Evolutionary conservation across 2,329 filamentous ascomycete genomes (phyloP).

Genomic region (Penicillium sp.): DNA sequence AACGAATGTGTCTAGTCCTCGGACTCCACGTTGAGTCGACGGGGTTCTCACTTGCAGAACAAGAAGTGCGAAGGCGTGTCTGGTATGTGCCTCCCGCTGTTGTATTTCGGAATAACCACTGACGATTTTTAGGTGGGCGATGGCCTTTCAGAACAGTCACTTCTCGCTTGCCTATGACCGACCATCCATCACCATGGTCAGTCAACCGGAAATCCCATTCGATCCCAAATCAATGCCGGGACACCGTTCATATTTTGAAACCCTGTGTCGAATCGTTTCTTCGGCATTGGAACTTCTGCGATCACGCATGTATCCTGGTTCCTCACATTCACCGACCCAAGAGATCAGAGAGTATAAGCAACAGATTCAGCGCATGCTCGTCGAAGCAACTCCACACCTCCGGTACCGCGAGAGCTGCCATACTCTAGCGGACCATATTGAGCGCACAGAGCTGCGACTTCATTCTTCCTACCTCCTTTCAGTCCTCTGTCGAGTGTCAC

Average conservation of each 20-base stretch:
- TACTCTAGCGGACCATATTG: slow-evolving; percentile 51
- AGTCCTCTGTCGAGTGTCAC: slow-evolving; percentile 59
- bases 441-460: slow-evolving; percentile 60
- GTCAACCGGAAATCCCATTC: slow-evolving; percentile 50
- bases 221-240: slow-evolving; percentile 53
- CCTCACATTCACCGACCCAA: slow-evolving; percentile 51
- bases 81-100: slow-evolving; percentile 29
- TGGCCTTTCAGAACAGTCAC: slow-evolving; percentile 62
- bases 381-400: slow-evolving; percentile 58
- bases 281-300: slow-evolving; percentile 56
- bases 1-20: slow-evolving; percentile 56
- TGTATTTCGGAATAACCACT: not conserved
- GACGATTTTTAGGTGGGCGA: slow-evolving; percentile 48
- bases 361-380: slow-evolving; percentile 55
- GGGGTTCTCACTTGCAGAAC: slow-evolving; percentile 48
- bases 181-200: slow-evolving; percentile 54
- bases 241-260: slow-evolving; percentile 56
- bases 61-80: slow-evolving; percentile 39
- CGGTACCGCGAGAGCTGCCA: slow-evolving; percentile 48
- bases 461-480: slow-evolving; percentile 63
- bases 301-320: slow-evolving; percentile 51
- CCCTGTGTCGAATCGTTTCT: slow-evolving; percentile 56
- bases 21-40: slow-evolving; percentile 58
- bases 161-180: slow-evolving; percentile 64
- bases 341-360: slow-evolving; percentile 58